Conservation (phyloP, 2,329 filamentous ascomycete species). For the Colletotrichum paranaense region DNA sequence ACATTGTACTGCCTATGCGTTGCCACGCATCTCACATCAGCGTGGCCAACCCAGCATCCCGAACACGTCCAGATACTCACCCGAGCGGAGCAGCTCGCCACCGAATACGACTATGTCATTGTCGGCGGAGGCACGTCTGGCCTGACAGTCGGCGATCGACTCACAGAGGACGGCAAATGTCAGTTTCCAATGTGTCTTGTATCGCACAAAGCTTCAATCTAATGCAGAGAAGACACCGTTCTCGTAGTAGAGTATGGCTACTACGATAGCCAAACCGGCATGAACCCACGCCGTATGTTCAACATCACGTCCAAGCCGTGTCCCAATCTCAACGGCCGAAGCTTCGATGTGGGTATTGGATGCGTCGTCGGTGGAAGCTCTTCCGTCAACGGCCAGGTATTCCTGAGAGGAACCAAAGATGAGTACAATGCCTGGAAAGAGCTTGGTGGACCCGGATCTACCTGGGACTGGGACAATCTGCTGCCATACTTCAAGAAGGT, state of each 20-base stretch:
- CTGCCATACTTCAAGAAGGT: constrained; percentile 59
- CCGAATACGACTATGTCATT: constrained; percentile 46
- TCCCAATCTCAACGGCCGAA: constrained; percentile 40
- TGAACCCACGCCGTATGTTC: constrained; percentile 40
- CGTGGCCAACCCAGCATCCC: constrained; percentile 26
- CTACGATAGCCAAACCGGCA: constrained; percentile 37
- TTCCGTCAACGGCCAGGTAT: constrained; percentile 52
- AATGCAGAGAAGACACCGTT: constrained; percentile 37
- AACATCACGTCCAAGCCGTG: constrained; percentile 45
- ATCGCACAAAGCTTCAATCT: constrained; percentile 37
- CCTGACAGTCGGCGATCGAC: constrained; percentile 50
- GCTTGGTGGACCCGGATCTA: constrained; percentile 58
- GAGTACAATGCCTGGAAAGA: constrained; percentile 58
- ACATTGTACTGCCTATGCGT: neutral
- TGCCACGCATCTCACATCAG: neutral
- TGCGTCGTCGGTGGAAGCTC: constrained; percentile 52
- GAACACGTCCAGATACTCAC: constrained; percentile 27
- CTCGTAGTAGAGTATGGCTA: constrained; percentile 35
- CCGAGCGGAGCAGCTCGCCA: constrained; percentile 22
- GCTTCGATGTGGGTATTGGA: constrained; percentile 43
- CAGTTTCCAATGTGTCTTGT: constrained; percentile 8
- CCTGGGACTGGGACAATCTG: constrained; percentile 50
- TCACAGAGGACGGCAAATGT: constrained; percentile 50
- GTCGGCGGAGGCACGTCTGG: constrained; percentile 57
- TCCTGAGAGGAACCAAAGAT: constrained; percentile 46